Evolutionary conservation across 2,329 filamentous ascomycete species (phyloP).

Genomic region (Botryotinia convoluta): DNA sequence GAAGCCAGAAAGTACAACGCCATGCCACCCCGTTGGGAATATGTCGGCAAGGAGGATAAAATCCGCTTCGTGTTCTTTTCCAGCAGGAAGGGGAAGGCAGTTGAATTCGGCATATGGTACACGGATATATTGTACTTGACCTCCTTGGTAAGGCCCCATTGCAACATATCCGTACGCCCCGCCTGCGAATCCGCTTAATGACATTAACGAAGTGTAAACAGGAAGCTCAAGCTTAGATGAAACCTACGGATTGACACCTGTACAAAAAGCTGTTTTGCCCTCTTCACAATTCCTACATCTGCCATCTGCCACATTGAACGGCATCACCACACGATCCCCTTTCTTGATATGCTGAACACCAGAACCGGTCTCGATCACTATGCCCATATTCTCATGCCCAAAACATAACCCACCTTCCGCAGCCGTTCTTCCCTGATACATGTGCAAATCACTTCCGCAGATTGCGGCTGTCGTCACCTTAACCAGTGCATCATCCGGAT

Average conservation of each 20-base stretch:
- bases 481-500: conserved; percentile 45
- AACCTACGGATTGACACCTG: conserved; percentile 54
- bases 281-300: conserved; percentile 82
- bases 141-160: conserved; percentile 62
- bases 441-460: conserved; percentile 42
- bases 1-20: conserved; percentile 56
- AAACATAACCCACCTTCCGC: conserved; percentile 62
- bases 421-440: conserved; percentile 65
- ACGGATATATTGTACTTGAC: conserved; percentile 65
- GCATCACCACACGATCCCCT: conserved; percentile 77
- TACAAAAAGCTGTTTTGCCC: conserved; percentile 76
- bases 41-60: conserved; percentile 54
- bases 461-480: conserved; percentile 43
- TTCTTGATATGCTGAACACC: conserved; percentile 65
- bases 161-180: conserved; percentile 62
- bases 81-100: conserved; percentile 57
- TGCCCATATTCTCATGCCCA: conserved; percentile 83
- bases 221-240: background rate
- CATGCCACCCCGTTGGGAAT: conserved; percentile 55
- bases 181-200: conserved; percentile 50
- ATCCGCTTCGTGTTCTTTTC: conserved; percentile 64
- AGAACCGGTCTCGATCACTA: conserved; percentile 64
- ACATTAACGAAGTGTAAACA: background rate
- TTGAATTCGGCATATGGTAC: conserved; percentile 69
- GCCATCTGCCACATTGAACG: conserved; percentile 79